phyloP scores from a whole-genome alignment of 2,329 filamentous ascomycete genomes.

The Xylariales sp. region DNA sequence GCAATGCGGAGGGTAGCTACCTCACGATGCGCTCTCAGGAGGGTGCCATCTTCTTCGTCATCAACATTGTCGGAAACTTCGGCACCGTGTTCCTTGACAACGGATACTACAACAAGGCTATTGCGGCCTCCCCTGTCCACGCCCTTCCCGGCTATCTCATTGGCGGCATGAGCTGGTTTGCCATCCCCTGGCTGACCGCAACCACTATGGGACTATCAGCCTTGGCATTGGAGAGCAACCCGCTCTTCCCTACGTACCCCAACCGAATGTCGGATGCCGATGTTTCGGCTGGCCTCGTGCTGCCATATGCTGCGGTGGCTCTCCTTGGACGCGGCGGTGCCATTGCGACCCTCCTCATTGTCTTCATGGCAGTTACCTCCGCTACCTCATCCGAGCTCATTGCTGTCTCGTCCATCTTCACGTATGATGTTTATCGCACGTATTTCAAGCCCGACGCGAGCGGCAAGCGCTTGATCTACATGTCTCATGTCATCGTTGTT shows the following conservation, averaged over 20 bases:
- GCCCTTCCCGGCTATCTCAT: constrained; percentile 86
- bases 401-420: constrained; percentile 82
- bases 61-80: constrained; percentile 84
- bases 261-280: constrained; percentile 68
- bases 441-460: constrained; percentile 77
- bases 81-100: constrained; percentile 83
- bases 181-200: constrained; percentile 84
- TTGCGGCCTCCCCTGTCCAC: constrained; percentile 79
- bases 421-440: constrained; percentile 83
- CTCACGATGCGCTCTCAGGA: constrained; percentile 80
- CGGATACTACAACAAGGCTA: constrained; percentile 91
- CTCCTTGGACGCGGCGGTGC: constrained; percentile 80
- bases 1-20: constrained; percentile 78
- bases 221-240: constrained; percentile 71
- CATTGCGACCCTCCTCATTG: constrained; percentile 69
- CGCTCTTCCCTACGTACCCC: constrained; percentile 67
- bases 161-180: constrained; percentile 85
- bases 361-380: constrained; percentile 88
- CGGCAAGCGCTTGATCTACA: constrained; percentile 73
- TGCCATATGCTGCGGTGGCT: constrained; percentile 81
- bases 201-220: constrained; percentile 85
- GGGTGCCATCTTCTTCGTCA: constrained; percentile 85
- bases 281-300: constrained; percentile 76
- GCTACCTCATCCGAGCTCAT: constrained; percentile 81
- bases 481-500: constrained; percentile 70